Evolutionary conservation across 2,329 filamentous ascomycete genomes (phyloP).

Genomic region (Diaporthe caulivora): DNA sequence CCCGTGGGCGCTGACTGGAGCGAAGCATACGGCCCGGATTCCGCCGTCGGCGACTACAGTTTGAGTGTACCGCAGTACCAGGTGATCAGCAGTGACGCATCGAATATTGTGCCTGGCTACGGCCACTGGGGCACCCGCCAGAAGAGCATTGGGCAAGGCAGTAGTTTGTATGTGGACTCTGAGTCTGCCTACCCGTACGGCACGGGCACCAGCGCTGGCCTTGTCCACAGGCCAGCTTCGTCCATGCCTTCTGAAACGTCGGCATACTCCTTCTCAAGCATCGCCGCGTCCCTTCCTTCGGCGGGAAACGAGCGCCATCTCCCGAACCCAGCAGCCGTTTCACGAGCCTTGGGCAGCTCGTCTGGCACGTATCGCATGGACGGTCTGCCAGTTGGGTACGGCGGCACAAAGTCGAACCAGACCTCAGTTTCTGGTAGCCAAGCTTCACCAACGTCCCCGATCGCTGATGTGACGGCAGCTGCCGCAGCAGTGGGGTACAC

Average conservation of each 20-base stretch:
- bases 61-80: conserved; percentile 51
- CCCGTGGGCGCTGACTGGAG: conserved; percentile 51
- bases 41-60: conserved; percentile 52
- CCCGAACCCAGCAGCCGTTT: conserved; percentile 49
- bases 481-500: conserved; percentile 33
- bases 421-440: conserved; percentile 39
- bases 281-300: conserved; percentile 55
- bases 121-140: conserved; percentile 38
- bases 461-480: conserved; percentile 45
- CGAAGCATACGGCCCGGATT: conserved; percentile 52
- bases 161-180: conserved; percentile 51
- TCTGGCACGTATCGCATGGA: conserved; percentile 46
- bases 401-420: conserved; percentile 42
- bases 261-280: conserved; percentile 56
- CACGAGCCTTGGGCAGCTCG: conserved; percentile 48
- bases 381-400: conserved; percentile 39
- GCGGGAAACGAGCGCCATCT: conserved; percentile 49
- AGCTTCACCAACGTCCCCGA: conserved; percentile 42
- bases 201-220: conserved; percentile 38
- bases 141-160: conserved; percentile 34
- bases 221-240: conserved; percentile 52
- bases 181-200: conserved; percentile 51
- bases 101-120: conserved; percentile 50
- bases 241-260: conserved; percentile 48
- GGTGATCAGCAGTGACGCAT: conserved; percentile 51